These are phyloP conservation scores for Nigrograna mackinnonii DNA, from an alignment of 2,329 filamentous ascomycete genomes.

Conservation along the genomic window DNA sequence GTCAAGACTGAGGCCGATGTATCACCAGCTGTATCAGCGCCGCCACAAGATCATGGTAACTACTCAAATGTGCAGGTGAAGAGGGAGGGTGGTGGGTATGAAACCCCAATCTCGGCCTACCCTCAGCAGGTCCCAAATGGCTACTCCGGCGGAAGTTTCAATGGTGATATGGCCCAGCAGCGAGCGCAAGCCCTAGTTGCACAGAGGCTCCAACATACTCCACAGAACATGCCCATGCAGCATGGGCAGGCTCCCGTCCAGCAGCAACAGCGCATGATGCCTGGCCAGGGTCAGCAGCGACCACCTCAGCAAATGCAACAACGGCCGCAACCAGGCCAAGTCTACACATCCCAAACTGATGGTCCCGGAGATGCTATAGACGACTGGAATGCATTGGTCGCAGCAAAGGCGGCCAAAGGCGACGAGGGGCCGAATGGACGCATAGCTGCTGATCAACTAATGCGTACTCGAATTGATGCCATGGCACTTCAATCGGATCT, in stretches of 20 bases:
- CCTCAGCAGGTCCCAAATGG: conserved; percentile 39
- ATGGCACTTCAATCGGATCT: conserved; percentile 72
- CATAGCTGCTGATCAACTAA: conserved; percentile 66
- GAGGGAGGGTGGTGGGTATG: conserved; percentile 48
- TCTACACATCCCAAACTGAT: conserved; percentile 70
- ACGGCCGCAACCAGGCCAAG: conserved; percentile 39
- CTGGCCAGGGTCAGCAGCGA: conserved; percentile 31
- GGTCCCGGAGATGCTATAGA: conserved; percentile 68
- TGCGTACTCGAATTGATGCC: conserved; percentile 69
- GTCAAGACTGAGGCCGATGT: conserved; percentile 36
- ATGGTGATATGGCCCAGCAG: conserved; percentile 56
- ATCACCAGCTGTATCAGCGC: conserved; percentile 30
- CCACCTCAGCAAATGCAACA: conserved; percentile 44
- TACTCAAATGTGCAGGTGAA: conserved; percentile 51
- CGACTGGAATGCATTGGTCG: conserved; percentile 61
- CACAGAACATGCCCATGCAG: conserved; percentile 8
- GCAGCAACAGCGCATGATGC: conserved; percentile 26
- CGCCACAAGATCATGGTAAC: conserved; percentile 29
- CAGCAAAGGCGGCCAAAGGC: conserved; percentile 59
- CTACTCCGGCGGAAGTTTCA: conserved; percentile 39
- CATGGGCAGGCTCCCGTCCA: conserved; percentile 35
- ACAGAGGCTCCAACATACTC: conserved; percentile 27
- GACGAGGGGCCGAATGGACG: conserved; percentile 47
- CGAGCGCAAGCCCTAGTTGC: conserved; percentile 55
- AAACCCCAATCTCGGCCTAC: conserved; percentile 30